phyloP scores from a whole-genome alignment of 208 protist species.

The Phytomonas serpens region DNA sequence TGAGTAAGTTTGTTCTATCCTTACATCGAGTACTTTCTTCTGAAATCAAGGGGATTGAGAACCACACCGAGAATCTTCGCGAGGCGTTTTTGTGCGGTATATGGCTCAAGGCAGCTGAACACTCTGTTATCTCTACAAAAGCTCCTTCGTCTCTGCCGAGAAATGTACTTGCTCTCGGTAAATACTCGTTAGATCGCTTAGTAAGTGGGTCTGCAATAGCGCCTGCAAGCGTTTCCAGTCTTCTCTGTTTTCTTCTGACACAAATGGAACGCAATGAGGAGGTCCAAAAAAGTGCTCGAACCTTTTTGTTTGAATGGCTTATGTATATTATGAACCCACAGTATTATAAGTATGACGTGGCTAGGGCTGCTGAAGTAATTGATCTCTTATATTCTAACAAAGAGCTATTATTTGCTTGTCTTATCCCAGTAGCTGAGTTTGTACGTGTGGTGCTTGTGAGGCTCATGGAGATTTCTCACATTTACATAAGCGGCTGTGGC shows the following conservation, averaged over 20 bases:
- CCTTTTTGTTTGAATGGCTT: slow-evolving; percentile 56
- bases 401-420: slow-evolving; percentile 32
- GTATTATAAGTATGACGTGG: slow-evolving; percentile 29
- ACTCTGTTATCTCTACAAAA: slow-evolving; percentile 17
- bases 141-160: slow-evolving; percentile 15
- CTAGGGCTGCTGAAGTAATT: slow-evolving; percentile 24
- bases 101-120: slow-evolving; percentile 51
- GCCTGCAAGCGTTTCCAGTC: slow-evolving; percentile 23
- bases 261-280: slow-evolving; percentile 20
- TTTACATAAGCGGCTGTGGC: neutral
- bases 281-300: slow-evolving; percentile 20
- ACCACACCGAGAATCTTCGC: slow-evolving; percentile 27
- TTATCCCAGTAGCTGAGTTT: slow-evolving; percentile 36
- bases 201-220: slow-evolving; percentile 44
- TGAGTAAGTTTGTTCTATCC: slow-evolving; percentile 43
- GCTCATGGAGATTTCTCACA: slow-evolving; percentile 27
- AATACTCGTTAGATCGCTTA: slow-evolving; percentile 53
- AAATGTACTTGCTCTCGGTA: slow-evolving; percentile 36
- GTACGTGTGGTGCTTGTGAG: slow-evolving; percentile 26
- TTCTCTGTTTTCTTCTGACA: slow-evolving; percentile 30
- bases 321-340: slow-evolving; percentile 33
- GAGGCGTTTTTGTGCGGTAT: slow-evolving; percentile 36
- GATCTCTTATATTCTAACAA: slow-evolving; percentile 33
- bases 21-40: slow-evolving; percentile 43
- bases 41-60: slow-evolving; percentile 25